Conservation (phyloP, 78 protist genomes). For the Dictyostelium brefeldianum region DNA sequence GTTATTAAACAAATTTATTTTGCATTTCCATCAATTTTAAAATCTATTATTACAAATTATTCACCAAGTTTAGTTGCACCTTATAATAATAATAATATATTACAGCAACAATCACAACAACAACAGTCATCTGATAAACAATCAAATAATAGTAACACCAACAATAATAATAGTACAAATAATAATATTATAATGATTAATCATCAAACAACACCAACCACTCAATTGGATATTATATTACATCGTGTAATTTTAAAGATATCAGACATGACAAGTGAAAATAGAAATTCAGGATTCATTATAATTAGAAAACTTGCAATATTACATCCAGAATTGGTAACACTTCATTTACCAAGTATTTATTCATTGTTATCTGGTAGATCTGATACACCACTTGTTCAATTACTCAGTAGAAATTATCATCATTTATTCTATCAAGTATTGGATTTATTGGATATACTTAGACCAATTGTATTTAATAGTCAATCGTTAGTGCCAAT, state of each 20-base stretch:
- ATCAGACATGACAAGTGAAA: neutral
- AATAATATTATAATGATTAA: neutral
- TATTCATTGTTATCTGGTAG: slow-evolving; percentile 30
- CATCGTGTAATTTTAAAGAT: slow-evolving; percentile 59
- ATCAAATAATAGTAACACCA: neutral
- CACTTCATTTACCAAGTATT: slow-evolving; percentile 31
- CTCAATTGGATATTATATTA: slow-evolving; percentile 49
- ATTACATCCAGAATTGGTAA: slow-evolving; percentile 54
- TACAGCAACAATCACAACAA: neutral
- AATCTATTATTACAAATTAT: slow-evolving; percentile 16
- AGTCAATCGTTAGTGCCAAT: slow-evolving; percentile 24
- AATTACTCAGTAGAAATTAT: slow-evolving; percentile 42
- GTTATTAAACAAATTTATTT: slow-evolving; percentile 42
- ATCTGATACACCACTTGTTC: slow-evolving; percentile 1
- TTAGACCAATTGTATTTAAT: slow-evolving; percentile 38
- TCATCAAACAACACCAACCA: slow-evolving; percentile 31
- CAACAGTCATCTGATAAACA: neutral
- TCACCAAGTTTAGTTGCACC: slow-evolving; percentile 21
- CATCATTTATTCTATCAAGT: slow-evolving; percentile 50
- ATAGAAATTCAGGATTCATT: slow-evolving; percentile 27
- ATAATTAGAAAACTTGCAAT: slow-evolving; percentile 42
- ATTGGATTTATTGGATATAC: slow-evolving; percentile 46
- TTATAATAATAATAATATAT: neutral
- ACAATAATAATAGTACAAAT: neutral
- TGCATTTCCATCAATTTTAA: slow-evolving; percentile 26